Evolutionary conservation across 345 rosid species (phyloP), one percentile per base, ranked within the genome.

Genomic region (Barbarea vulgaris): DNA sequence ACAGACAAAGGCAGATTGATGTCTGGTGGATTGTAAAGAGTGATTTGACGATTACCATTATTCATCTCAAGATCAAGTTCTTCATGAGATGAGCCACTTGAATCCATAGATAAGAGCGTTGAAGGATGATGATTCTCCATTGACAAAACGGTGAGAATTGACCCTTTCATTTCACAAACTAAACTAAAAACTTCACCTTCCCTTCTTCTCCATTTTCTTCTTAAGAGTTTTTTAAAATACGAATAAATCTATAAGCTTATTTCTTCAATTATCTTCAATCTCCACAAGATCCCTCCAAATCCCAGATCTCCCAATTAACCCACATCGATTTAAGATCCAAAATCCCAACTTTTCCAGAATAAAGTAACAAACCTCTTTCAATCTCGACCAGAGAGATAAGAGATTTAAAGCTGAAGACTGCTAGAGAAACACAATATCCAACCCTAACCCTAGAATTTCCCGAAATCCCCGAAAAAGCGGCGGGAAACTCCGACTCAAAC

Each of bases 41-140:
- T 84, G 60, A 84, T 72, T 51, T 88, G 89, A 24, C 89, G 80
- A 71, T 85, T 91, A 30, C 36, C 62, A 39, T 70, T 77, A 33
- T 73, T 78, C 93, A 94, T 88, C 75, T 90, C 98, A 33, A 90
- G 75, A 71, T 90, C 97, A 65, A 87, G 78, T 31, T 92, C 99
- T 21, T 92, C 99, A 7, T 92, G 97, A 19, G 96, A 83, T 9
- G 89, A 80, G 56, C 89, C 88, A 71, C 96, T 85, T 0, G 97
- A 88, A 83, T 95, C 99, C 99, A 95, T 95, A 8, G 97, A 92
- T 67, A 95, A 83, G 44, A 92, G 86, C 31, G 99, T 95, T 36
- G 96, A 92, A 30, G 97, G 99, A 52, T 87, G 97, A 83, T 92
- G 92, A 78, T 86, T 87, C 79, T 94, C 97, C 92, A 95, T 95